A percentile compares a stretch with the other conserved stretches of the same genome.
Evolutionary conservation across 2,329 filamentous ascomycete genomes (phyloP).

Genomic region (Aspergillus caelatus): DNA sequence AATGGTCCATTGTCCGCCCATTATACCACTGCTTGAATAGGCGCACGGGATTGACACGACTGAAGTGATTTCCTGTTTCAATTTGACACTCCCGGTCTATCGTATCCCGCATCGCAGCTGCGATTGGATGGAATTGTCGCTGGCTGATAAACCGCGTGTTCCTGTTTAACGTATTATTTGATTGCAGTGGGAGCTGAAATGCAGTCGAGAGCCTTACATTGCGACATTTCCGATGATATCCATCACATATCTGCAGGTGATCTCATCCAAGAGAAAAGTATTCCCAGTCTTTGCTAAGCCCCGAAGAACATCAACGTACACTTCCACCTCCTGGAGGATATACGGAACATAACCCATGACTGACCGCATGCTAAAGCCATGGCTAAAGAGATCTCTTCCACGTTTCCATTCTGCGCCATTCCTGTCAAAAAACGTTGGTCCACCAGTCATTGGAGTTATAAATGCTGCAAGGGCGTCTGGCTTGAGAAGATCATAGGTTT

Average conservation of each 20-base stretch:
- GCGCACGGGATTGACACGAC: slow-evolving; percentile 4
- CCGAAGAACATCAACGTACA: neutral
- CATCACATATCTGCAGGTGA: slow-evolving; percentile 1
- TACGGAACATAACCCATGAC: neutral
- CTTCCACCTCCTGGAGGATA: slow-evolving; percentile 9
- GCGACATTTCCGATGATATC: slow-evolving; percentile 11
- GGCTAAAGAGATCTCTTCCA: neutral
- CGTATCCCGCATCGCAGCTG: slow-evolving; percentile 7
- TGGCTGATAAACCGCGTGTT: slow-evolving; percentile 1
- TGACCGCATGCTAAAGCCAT: neutral
- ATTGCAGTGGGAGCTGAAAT: neutral
- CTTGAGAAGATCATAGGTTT: neutral
- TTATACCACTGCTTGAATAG: slow-evolving; percentile 9
- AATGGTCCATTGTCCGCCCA: slow-evolving; percentile 4
- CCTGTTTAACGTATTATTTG: neutral
- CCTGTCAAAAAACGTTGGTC: neutral
- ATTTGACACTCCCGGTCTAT: slow-evolving; percentile 7
- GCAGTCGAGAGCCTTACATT: neutral
- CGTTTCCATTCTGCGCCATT: neutral
- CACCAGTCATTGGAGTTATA: neutral
- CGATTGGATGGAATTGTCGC: neutral
- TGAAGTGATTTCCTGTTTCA: neutral
- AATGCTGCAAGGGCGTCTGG: neutral
- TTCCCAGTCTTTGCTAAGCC: neutral
- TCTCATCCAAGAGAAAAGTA: slow-evolving; percentile 4